Evolutionary conservation across 2,329 filamentous ascomycete genomes (phyloP).

Genomic region (Aspergillus viridinutans): DNA sequence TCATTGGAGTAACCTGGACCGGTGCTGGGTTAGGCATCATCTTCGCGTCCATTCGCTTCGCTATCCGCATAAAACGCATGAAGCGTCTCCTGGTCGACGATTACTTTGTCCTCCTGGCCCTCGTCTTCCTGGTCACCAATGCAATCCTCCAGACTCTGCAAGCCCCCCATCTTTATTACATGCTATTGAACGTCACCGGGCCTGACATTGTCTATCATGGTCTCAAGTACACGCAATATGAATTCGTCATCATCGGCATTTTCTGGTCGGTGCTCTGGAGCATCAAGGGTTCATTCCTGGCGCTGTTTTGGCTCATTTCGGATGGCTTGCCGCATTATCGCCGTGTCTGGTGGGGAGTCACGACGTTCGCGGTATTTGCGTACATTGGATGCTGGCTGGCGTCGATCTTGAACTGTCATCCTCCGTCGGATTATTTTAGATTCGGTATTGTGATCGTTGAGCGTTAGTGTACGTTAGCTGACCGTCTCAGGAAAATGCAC

Average conservation of each 20-base stretch:
- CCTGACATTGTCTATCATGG: constrained; percentile 12
- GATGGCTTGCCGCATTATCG: constrained; percentile 14
- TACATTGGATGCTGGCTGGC: constrained; percentile 18
- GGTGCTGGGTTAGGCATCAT: constrained; percentile 14
- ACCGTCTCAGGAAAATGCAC: constrained; percentile 9
- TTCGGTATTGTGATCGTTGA: constrained; percentile 7
- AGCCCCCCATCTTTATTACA: constrained; percentile 18
- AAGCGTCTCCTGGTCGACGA: constrained; percentile 15
- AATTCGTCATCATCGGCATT: constrained; percentile 18
- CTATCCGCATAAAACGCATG: constrained; percentile 12
- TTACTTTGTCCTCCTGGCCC: constrained; percentile 14
- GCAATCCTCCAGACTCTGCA: constrained; percentile 17
- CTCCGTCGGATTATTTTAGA: constrained; percentile 15
- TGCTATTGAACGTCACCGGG: constrained; percentile 5
- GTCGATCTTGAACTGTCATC: constrained; percentile 16
- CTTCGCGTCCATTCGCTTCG: constrained; percentile 11
- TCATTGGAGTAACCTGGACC: constrained; percentile 16
- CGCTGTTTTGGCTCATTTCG: constrained; percentile 17
- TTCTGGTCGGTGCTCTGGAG: constrained; percentile 20
- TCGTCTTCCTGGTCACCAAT: constrained; percentile 15
- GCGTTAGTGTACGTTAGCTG: background rate
- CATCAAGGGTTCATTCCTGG: constrained; percentile 18
- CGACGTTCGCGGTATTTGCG: constrained; percentile 5
- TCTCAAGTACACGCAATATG: constrained; percentile 10
- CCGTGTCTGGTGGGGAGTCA: constrained; percentile 11